These are phyloP conservation scores for Neopestalotiopsis rosae DNA, from an alignment of 2,329 filamentous ascomycete genomes.

Conservation along the genomic window DNA sequence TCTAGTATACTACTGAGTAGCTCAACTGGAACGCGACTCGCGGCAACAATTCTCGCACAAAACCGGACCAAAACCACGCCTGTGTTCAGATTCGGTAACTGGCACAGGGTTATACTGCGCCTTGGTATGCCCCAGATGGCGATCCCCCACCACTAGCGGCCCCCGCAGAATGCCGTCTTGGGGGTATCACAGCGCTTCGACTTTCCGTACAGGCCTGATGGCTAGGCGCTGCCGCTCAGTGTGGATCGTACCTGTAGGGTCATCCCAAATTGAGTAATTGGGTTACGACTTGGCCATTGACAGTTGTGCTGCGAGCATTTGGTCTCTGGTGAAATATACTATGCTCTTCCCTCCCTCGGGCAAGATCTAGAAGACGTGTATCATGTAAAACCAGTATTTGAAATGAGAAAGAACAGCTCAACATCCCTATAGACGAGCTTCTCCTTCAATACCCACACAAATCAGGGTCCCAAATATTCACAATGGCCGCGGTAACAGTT, in stretches of 20 bases:
- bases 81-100: neutral
- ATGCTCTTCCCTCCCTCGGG: neutral
- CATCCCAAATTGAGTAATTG: neutral
- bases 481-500: neutral
- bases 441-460: neutral
- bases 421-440: neutral
- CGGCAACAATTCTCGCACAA: neutral
- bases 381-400: neutral
- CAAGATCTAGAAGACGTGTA: neutral
- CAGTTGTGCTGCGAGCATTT: neutral
- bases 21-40: neutral
- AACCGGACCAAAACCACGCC: neutral
- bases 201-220: neutral
- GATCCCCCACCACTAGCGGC: neutral
- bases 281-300: neutral
- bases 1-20: neutral
- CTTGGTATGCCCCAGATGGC: neutral
- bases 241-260: neutral
- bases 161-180: neutral
- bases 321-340: neutral
- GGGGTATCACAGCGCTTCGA: neutral
- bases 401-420: neutral
- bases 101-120: neutral
- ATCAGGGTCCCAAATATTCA: neutral
- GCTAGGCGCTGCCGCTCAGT: neutral